Evolutionary conservation across 495 filamentous ascomycete genomes (phyloP).

Genomic region (Penicillium dipodomyicola): DNA sequence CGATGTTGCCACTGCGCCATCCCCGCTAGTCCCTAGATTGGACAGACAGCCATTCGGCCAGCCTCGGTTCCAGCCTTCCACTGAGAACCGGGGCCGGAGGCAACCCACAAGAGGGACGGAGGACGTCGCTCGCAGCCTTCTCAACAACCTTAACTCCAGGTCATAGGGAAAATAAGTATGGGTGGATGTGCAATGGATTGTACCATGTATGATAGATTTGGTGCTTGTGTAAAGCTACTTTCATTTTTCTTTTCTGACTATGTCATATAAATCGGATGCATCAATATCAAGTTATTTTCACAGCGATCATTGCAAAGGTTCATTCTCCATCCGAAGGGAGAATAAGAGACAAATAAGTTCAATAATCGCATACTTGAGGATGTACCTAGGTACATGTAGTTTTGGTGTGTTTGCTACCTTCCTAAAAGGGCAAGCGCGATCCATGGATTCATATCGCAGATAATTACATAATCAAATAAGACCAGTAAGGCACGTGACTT

Average conservation of each 20-base stretch:
- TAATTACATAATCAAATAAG: slow-evolving; percentile 1
- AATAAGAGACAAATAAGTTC: background rate
- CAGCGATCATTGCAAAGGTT: background rate
- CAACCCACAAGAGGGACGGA: slow-evolving; percentile 25
- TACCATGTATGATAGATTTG: slow-evolving; percentile 40
- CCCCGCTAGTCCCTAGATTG: slow-evolving; percentile 34
- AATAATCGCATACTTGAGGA: background rate
- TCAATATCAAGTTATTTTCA: slow-evolving; percentile 20
- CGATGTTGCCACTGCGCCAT: slow-evolving; percentile 25
- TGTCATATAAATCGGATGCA: slow-evolving; percentile 36
- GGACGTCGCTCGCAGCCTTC: slow-evolving; percentile 37
- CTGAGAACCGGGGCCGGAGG: background rate
- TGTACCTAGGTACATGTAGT: background rate
- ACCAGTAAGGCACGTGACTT: slow-evolving; percentile 17
- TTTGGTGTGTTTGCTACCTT: background rate
- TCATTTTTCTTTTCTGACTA: slow-evolving; percentile 22
- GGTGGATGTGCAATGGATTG: slow-evolving; percentile 23
- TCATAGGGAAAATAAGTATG: slow-evolving; percentile 6
- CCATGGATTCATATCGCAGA: background rate
- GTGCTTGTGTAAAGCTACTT: slow-evolving; percentile 36
- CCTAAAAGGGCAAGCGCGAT: background rate
- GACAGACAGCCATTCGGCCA: slow-evolving; percentile 24
- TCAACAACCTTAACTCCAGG: slow-evolving; percentile 26
- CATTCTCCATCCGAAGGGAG: background rate
- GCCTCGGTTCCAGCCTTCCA: slow-evolving; percentile 15